Evolutionary conservation across 306 rosid species (phyloP), one percentile per base, ranked within the genome.

Genomic region (Castanea mollissima): DNA sequence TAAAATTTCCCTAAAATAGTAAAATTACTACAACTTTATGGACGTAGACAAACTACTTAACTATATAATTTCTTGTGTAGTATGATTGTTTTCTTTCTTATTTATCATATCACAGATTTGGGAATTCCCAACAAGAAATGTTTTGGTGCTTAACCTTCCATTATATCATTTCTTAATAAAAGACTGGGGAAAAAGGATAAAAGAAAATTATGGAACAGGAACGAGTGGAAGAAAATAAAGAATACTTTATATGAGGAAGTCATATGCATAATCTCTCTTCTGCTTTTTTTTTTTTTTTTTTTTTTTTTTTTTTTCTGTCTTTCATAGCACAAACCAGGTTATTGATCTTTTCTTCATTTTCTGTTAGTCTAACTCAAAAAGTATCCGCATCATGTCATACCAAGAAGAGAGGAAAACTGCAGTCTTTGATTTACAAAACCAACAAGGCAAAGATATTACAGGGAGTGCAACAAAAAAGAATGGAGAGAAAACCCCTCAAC

Each of bases 11-110:
- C 0, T 34, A 34, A 34, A 34, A 34, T 34, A 34, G 7, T 5
- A 0, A 34, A 34, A 34, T 34, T 34, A 34, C 0, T 34, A 0
- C 41, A 34, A 5, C 7, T 34, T 5, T 1, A 34, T 34, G 7
- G 2, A 34, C 1, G 35, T 34, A 34, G 38, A 34, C 2, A 1
- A 34, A 34, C 0, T 34, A 2, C 0, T 5, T 0, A 7, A 34
- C 0, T 0, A 34, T 34, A 2, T 34, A 34, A 5, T 34, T 5
- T 34, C 0, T 34, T 34, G 8, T 34, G 8, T 5, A 34, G 6
- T 34, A 7, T 34, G 41, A 5, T 34, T 34, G 2, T 34, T 34
- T 34, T 34, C 41, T 34, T 34, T 5, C 41, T 34, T 34, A 34
- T 34, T 5, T 5, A 5, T 0, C 38, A 34, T 34, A 34, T 5